These are phyloP conservation scores for Alternaria sp. DNA, from an alignment of 2,329 filamentous ascomycete species.

Conservation along the genomic window DNA sequence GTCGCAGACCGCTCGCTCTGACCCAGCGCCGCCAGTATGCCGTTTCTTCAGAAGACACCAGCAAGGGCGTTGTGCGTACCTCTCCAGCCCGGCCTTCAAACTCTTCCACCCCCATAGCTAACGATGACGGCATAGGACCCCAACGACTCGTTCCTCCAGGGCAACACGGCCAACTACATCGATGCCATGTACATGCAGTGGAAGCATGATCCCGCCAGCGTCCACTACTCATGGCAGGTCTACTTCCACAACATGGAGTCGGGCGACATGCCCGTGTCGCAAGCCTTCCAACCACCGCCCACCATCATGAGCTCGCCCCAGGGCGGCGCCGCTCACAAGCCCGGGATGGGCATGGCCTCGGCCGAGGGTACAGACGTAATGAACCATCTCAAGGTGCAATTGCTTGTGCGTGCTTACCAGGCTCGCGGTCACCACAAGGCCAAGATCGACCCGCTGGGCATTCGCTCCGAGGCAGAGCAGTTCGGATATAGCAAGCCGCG, in stretches of 20 bases:
- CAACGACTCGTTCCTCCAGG: slow-evolving; percentile 95
- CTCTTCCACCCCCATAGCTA: slow-evolving; percentile 33
- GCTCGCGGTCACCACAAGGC: slow-evolving; percentile 98
- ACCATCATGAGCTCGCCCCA: slow-evolving; percentile 85
- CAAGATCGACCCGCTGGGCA: slow-evolving; percentile 94
- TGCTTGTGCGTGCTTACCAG: slow-evolving; percentile 96
- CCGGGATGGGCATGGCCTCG: slow-evolving; percentile 70
- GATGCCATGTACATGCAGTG: slow-evolving; percentile 99
- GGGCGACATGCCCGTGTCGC: slow-evolving; percentile 95
- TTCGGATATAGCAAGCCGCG: slow-evolving; percentile 89
- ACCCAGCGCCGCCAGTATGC: slow-evolving; percentile 66
- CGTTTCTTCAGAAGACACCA: slow-evolving; percentile 64
- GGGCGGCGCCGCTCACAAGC: slow-evolving; percentile 75
- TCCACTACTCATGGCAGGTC: slow-evolving; percentile 98
- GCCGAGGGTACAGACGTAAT: slow-evolving; percentile 82
- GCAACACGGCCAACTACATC: slow-evolving; percentile 98
- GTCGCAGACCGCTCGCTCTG: slow-evolving; percentile 58
- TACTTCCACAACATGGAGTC: slow-evolving; percentile 99
- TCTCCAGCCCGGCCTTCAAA: slow-evolving; percentile 20
- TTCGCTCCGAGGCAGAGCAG: slow-evolving; percentile 82
- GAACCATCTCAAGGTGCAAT: slow-evolving; percentile 97
- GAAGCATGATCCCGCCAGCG: slow-evolving; percentile 91
- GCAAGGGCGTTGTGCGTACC: slow-evolving; percentile 67
- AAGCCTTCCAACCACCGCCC: slow-evolving; percentile 95
- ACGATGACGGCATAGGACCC: slow-evolving; percentile 67